Evolutionary conservation across 2,329 filamentous ascomycete species (phyloP), one percentile per base, ranked within the genome.

Genomic region (Penicillium sp.): DNA sequence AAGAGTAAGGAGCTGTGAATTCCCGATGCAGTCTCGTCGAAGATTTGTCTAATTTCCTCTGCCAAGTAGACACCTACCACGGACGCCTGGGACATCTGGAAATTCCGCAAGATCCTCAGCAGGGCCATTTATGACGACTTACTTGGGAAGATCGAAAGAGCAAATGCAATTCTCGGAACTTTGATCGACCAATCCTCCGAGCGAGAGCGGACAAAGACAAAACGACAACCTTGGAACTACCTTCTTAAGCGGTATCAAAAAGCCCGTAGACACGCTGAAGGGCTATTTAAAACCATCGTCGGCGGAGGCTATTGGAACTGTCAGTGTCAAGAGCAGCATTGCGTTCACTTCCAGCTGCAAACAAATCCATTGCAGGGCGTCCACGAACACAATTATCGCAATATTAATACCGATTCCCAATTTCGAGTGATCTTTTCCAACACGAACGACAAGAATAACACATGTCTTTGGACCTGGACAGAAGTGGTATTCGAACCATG

Each of bases 241-340:
- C 42, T 49, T n/a, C 37, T 49, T 1, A 21, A 29, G 10, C 36
- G 26, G 10, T 55, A 55, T 17, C 20, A 43, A 17, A 47, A 46
- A 9, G 26, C 15, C 7, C 37, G 53, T 7, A 46, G 29, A 13
- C 37, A 46, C 24, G 29, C 42, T 4, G 27, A 42, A 24, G 21
- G 29, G 8, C 36, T 52, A 4, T 49, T 52, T 15, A 42, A 37
- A 20, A 37, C 41, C 7, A 44, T 52, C 7, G 23, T 27, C 3
- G 23, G 30, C 0, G 45, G 52, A 2, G 24, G 17, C 6, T 50
- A 20, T 26, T 55, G 53, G 27, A 7, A 13, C 7, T 30, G 27
- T 12, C 27, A 13, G 3, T 30, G 27, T 12, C 9, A 30, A 12
- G 27, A 30, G 27, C 27, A 30, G 3, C 27, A 30, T 13, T 30